Evolutionary conservation across 768 basidiomycete genomes (phyloP).

Genomic region (Mycena vulgaris): DNA sequence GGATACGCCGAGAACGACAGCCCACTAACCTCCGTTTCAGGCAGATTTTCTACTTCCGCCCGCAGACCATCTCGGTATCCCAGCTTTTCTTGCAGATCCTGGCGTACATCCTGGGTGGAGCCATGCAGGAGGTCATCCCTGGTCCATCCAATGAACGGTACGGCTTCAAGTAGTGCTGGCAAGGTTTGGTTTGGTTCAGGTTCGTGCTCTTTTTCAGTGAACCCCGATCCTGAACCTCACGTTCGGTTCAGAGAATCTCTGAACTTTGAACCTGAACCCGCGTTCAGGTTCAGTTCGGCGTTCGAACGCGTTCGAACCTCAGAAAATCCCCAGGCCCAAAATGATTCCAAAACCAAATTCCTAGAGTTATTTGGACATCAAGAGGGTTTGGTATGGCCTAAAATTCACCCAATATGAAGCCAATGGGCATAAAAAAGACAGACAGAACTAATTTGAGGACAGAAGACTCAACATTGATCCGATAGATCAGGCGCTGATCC

Average conservation of each 20-base stretch:
- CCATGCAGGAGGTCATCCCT: constrained; percentile 57
- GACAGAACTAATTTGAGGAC: no score
- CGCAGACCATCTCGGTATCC: constrained; percentile 65
- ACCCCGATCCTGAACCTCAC: not conserved
- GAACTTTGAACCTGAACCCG: constrained; percentile 4
- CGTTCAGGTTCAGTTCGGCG: not conserved
- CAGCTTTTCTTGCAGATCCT: constrained; percentile 67
- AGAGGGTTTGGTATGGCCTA: no score
- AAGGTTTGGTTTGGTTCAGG: no score
- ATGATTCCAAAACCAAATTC: no score
- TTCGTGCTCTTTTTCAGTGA: not conserved
- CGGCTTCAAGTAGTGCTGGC: constrained; percentile 37
- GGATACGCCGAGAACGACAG: no score
- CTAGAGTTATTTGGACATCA: no score
- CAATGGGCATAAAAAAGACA: no score
- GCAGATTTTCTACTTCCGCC: constrained; percentile 71
- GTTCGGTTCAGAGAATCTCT: constrained; percentile 4
- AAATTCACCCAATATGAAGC: no score
- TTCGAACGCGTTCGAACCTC: no score
- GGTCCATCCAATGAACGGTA: constrained; percentile 50
- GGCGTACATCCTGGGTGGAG: constrained; percentile 65
- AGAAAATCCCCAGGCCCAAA: not conserved
- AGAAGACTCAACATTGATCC: no score
- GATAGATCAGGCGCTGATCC: no score
- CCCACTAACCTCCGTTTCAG: no score